Evolutionary conservation across 768 basidiomycete species (phyloP).

Genomic region (Termitomyces sp.): DNA sequence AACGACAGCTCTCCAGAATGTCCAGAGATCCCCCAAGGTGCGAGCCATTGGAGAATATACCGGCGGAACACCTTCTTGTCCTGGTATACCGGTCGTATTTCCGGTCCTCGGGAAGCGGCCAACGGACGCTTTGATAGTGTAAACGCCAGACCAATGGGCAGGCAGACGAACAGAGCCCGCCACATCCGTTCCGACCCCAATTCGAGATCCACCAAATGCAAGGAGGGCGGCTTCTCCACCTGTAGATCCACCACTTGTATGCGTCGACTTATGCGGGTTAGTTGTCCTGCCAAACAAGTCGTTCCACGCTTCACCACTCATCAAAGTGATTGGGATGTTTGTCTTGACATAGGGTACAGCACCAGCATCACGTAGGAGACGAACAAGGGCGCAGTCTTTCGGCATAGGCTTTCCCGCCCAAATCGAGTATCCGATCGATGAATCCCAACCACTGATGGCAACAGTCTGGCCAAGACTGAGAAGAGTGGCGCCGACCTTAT

Average conservation of each 20-base stretch:
- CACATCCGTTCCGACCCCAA: constrained; percentile 69
- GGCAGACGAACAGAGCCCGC: constrained; percentile 68
- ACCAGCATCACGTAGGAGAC: constrained; percentile 56
- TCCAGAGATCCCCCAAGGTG: constrained; percentile 57
- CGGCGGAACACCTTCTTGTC: constrained; percentile 56
- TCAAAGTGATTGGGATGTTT: constrained; percentile 55
- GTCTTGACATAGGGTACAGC: constrained; percentile 69
- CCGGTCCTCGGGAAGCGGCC: constrained; percentile 48
- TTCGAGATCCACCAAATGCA: constrained; percentile 55
- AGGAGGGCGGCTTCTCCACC: constrained; percentile 68
- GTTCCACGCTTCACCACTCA: constrained; percentile 56
- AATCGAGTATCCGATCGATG: constrained; percentile 57
- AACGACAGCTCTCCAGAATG: constrained; percentile 60
- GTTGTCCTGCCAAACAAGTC: constrained; percentile 58
- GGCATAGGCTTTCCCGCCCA: constrained; percentile 41
- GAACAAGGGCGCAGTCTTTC: constrained; percentile 47
- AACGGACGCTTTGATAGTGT: constrained; percentile 50
- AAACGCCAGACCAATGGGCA: constrained; percentile 62
- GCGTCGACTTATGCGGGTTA: constrained; percentile 56
- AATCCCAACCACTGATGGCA: constrained; percentile 52
- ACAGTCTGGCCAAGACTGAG: constrained; percentile 34
- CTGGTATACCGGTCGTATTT: constrained; percentile 42
- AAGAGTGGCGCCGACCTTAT: neutral
- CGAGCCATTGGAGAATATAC: constrained; percentile 61
- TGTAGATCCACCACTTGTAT: constrained; percentile 63